Evolutionary conservation across 2,329 filamentous ascomycete species (phyloP), one percentile per base, ranked within the genome.

Genomic region (Boeremia lycopersici): DNA sequence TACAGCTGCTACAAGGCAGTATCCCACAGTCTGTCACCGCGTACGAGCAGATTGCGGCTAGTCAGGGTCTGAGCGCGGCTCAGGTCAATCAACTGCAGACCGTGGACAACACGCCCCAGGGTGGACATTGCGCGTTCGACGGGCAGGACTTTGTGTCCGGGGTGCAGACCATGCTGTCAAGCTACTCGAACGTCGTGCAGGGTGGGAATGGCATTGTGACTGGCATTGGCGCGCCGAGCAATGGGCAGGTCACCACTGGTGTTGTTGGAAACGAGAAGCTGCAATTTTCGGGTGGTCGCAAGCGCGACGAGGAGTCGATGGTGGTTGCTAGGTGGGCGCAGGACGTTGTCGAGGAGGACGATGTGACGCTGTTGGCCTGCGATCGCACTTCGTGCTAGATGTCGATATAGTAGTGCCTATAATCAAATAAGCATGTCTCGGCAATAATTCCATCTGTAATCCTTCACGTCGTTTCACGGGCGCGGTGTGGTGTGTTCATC

Each of bases 101-200:
- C 1, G 82, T 83, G 1, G 81, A 86, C 60, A 84, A 83, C 59
- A 78, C 79, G 3, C 83, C 83, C 2, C 71, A 76, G 19, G 83
- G 82, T 33, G 83, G 83, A 0, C 84, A 86, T 68, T 86, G 84
- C 72, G 82, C 77, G 47, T 86, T 86, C 54, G 84, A 86, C 64
- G 80, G 74, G 11, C 59, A 79, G 62, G 80, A 71, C 9, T 86
- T 86, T 59, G 78, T 80, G 9, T 78, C 75, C n/a, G 83, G 84
- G 10, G 79, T 86, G 29, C 83, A 86, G 73, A 74, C 83, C n/a
- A 79, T 86, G 74, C 73, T 80, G 8, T 74, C 81, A 28, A 82
- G 78, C 59, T 86, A 79, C 67, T 76, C 77, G 3, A 79, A 78
- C 48, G 76, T 86, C 13, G 79, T 86, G 71, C 81, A 81, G 60